These are phyloP conservation scores for Lachnellula suecica DNA, from an alignment of 2,329 filamentous ascomycete species.

Conservation along the genomic window DNA sequence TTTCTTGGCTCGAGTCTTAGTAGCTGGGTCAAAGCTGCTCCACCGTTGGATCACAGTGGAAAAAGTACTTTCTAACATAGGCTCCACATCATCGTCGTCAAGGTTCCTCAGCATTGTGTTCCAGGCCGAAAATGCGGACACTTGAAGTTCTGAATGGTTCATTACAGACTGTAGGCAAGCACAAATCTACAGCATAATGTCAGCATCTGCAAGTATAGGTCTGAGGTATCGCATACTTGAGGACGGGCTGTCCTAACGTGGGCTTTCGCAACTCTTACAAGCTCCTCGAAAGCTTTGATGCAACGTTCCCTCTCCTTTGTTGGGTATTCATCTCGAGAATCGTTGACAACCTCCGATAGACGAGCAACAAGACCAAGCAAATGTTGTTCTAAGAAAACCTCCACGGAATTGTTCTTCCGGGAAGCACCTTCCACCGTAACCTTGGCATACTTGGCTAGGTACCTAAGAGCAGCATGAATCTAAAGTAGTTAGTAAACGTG, in stretches of 20 bases:
- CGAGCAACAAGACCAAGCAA: conserved; percentile 84
- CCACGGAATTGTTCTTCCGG: conserved; percentile 58
- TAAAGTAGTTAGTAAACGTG: conserved; percentile 9
- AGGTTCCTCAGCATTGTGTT: conserved; percentile 72
- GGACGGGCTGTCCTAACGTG: conserved; percentile 79
- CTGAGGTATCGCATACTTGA: conserved; percentile 60
- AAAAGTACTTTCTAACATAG: conserved; percentile 84
- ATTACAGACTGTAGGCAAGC: conserved; percentile 89
- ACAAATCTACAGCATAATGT: conserved; percentile 61
- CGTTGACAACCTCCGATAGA: conserved; percentile 77
- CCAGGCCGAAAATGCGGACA: conserved; percentile 83
- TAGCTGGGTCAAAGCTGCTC: conserved; percentile 60
- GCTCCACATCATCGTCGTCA: conserved; percentile 74
- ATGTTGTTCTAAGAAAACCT: conserved; percentile 77
- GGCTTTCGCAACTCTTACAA: conserved; percentile 74
- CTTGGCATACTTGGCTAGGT: conserved; percentile 39
- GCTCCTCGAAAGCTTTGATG: conserved; percentile 81
- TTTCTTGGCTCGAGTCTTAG: conserved; percentile 57
- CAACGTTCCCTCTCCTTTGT: conserved; percentile 72
- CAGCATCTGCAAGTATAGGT: conserved; percentile 38
- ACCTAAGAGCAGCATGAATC: conserved; percentile 34
- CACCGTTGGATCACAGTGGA: conserved; percentile 84
- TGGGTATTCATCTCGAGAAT: conserved; percentile 54
- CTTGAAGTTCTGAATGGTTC: conserved; percentile 69
- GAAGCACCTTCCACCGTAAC: conserved; percentile 25